Evolutionary conservation across 495 filamentous ascomycete genomes (phyloP).

Genomic region (Emericellopsis terricola): DNA sequence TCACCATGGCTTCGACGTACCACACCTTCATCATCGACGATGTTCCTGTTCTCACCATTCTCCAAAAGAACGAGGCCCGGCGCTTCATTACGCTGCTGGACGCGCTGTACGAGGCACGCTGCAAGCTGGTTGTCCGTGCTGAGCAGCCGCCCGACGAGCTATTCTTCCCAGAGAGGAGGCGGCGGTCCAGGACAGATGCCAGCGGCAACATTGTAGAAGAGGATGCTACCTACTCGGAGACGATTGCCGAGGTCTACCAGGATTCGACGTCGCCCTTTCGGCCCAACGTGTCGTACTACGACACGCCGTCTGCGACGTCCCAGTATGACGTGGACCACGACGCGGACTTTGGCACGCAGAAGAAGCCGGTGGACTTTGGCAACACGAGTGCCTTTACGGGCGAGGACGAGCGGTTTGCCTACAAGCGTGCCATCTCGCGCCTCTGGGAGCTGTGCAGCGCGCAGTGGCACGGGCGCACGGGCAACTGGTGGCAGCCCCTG

Average conservation of each 20-base stretch:
- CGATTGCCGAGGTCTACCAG: conserved; percentile 51
- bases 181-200: neutral
- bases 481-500: conserved; percentile 49
- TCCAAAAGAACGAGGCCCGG: conserved; percentile 53
- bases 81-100: conserved; percentile 56
- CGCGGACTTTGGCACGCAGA: conserved; percentile 20
- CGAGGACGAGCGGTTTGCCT: conserved; percentile 57
- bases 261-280: conserved; percentile 50
- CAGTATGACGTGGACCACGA: conserved; percentile 29
- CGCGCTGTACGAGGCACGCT: conserved; percentile 50
- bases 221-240: conserved; percentile 46
- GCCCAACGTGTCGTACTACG: conserved; percentile 46
- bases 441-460: conserved; percentile 53
- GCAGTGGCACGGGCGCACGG: conserved; percentile 40
- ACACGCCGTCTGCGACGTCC: conserved; percentile 15
- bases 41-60: conserved; percentile 35
- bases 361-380: conserved; percentile 29
- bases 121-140: conserved; percentile 41
- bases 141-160: conserved; percentile 41
- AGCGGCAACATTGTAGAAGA: conserved; percentile 7
- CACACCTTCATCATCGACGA: conserved; percentile 47
- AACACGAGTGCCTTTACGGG: conserved; percentile 43
- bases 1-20: conserved; percentile 48
- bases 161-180: conserved; percentile 43
- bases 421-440: conserved; percentile 44